Evolutionary conservation across 345 rosid species (phyloP).

Genomic region (Passiflora organensis): DNA sequence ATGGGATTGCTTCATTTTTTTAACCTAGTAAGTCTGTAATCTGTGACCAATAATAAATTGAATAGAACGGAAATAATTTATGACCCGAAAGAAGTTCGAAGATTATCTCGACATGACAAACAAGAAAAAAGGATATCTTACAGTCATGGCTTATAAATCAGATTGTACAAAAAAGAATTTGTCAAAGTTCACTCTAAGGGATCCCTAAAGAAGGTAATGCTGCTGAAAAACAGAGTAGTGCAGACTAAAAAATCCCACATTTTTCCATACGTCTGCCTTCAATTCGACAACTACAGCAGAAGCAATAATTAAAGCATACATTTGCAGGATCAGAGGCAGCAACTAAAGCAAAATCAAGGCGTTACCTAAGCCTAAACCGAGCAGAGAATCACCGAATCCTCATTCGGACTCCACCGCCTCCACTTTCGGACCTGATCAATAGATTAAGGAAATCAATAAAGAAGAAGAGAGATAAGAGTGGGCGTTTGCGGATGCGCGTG

Average conservation of each 20-base stretch:
- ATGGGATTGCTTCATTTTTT: too few species aligned
- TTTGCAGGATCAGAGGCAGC: neutral
- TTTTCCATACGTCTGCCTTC: neutral
- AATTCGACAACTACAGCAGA: neutral
- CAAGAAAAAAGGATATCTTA: too few species aligned
- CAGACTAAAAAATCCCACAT: neutral
- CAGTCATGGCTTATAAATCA: too few species aligned
- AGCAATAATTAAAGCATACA: neutral
- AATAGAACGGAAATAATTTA: too few species aligned
- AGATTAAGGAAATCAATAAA: neutral
- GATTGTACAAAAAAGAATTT: too few species aligned
- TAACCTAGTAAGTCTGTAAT: too few species aligned
- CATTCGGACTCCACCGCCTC: conserved; percentile 47
- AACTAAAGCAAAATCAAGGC: neutral
- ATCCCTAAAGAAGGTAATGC: too few species aligned
- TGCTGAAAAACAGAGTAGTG: too few species aligned
- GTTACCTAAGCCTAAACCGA: conserved; percentile 2
- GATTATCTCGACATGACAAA: too few species aligned
- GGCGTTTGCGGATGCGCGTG: neutral
- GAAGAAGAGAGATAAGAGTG: neutral
- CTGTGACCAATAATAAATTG: too few species aligned
- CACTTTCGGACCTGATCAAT: conserved; percentile 50
- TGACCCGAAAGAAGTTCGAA: too few species aligned
- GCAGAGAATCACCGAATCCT: conserved; percentile 3
- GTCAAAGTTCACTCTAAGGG: too few species aligned